These are phyloP conservation scores for Pascua guehoae DNA, from an alignment of 1,284 basidiomycete genomes.

Conservation along the genomic window DNA sequence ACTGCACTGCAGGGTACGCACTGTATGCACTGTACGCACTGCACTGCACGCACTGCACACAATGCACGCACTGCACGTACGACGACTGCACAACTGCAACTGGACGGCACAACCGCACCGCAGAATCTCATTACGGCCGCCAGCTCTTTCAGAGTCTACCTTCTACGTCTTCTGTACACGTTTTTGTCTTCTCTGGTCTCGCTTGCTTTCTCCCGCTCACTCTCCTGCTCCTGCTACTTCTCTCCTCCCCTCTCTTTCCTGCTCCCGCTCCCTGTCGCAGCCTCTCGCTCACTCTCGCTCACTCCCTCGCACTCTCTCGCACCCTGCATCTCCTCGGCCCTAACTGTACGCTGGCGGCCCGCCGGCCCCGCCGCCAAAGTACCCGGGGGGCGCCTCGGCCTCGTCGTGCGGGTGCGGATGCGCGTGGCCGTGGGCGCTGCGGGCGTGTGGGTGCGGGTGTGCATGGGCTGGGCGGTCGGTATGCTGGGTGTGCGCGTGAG, in stretches of 20 bases:
- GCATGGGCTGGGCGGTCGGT: background rate
- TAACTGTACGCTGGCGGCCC: slow-evolving; percentile 34
- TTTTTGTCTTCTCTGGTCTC: too few species aligned
- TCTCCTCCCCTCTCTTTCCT: background rate
- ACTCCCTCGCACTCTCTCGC: background rate
- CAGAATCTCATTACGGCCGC: too few species aligned
- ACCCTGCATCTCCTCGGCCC: background rate
- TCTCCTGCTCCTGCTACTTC: background rate
- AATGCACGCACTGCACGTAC: too few species aligned
- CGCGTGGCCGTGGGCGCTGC: background rate
- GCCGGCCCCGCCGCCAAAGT: slow-evolving; percentile 24
- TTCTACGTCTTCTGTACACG: too few species aligned
- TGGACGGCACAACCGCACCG: too few species aligned
- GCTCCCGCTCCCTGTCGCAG: background rate
- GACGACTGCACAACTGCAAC: too few species aligned
- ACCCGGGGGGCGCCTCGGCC: slow-evolving; percentile 33
- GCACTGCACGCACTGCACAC: too few species aligned
- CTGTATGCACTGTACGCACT: too few species aligned
- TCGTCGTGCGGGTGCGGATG: background rate
- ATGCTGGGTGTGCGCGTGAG: background rate
- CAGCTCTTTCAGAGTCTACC: too few species aligned
- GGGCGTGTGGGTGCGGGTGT: too few species aligned
- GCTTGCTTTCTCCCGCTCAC: background rate
- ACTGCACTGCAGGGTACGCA: too few species aligned
- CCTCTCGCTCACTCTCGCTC: background rate